Percentiles rank a stretch among this genome's conserved stretches.
Conservation (phyloP, 2,329 filamentous ascomycete genomes). For the Paracoccidioides lutzii region DNA sequence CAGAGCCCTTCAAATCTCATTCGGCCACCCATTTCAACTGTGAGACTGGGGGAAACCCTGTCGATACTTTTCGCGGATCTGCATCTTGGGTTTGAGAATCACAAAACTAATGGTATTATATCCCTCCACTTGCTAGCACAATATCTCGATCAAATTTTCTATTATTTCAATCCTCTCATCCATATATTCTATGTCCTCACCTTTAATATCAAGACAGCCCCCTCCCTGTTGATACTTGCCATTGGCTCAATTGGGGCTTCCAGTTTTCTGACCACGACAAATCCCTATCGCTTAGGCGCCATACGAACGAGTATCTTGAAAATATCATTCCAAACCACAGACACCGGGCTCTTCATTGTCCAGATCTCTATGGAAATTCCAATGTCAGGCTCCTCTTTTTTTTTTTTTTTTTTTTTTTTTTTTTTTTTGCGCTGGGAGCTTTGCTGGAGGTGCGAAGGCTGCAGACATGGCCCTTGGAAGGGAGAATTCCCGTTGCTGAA, state of each 20-base stretch:
- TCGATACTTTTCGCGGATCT: not conserved
- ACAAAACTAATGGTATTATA: not conserved
- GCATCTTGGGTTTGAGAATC: not conserved
- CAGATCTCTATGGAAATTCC: not conserved
- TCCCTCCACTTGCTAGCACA: conserved; percentile 13
- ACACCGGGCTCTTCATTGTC: too few relatives aligned
- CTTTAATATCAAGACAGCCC: conserved; percentile 15
- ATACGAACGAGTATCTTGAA: not conserved
- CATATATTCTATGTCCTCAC: conserved; percentile 24
- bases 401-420: not conserved
- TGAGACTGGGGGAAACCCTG: not conserved
- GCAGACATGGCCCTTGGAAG: not conserved
- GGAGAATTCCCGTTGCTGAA: not conserved
- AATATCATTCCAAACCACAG: too few relatives aligned
- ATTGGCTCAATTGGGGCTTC: conserved; percentile 26
- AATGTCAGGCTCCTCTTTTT: not conserved
- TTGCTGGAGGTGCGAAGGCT: not conserved
- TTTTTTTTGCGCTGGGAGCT: not conserved
- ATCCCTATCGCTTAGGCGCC: not conserved
- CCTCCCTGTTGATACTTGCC: conserved; percentile 20
- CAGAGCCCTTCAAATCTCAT: not conserved
- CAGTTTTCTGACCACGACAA: not conserved
- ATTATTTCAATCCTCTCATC: conserved; percentile 23
- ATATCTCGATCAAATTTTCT: conserved; percentile 20
- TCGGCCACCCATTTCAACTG: not conserved